Percentiles rank a stretch among this genome's conserved stretches.
Conservation (phyloP, 2,329 filamentous ascomycete genomes). For the Pseudocercospora fuligena region DNA sequence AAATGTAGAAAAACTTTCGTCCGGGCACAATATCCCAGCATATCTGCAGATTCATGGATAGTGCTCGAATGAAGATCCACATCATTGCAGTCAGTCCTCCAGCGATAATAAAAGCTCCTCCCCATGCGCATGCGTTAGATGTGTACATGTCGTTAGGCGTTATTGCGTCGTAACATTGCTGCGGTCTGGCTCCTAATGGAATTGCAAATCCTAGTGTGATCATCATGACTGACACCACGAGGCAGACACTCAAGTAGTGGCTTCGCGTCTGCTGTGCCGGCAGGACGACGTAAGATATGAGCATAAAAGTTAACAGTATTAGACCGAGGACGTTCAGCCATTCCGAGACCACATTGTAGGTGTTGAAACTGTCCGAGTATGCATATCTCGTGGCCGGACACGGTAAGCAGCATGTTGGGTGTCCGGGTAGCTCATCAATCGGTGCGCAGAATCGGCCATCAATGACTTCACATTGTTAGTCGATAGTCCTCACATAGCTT, state of each 20-base stretch:
- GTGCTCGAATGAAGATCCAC: constrained; percentile 87
- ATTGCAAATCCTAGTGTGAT: constrained; percentile 95
- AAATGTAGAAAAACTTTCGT: constrained; percentile 83
- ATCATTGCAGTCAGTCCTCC: constrained; percentile 84
- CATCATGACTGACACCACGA: constrained; percentile 74
- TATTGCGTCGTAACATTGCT: constrained; percentile 86
- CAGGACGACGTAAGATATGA: constrained; percentile 78
- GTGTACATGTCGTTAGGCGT: constrained; percentile 92
- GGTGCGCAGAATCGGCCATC: constrained; percentile 63
- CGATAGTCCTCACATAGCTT: constrained; percentile 1
- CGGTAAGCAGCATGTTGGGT: constrained; percentile 78
- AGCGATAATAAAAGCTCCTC: constrained; percentile 81
- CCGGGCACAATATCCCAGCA: constrained; percentile 96
- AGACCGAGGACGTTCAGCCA: constrained; percentile 81
- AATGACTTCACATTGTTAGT: constrained; percentile 53
- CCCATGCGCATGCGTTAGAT: constrained; percentile 80
- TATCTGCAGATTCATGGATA: constrained; percentile 90
- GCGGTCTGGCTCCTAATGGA: constrained; percentile 75
- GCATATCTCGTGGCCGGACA: constrained; percentile 85
- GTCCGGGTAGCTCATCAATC: constrained; percentile 48
- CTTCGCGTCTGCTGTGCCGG: constrained; percentile 88
- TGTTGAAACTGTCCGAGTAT: constrained; percentile 62
- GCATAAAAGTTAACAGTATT: constrained; percentile 72
- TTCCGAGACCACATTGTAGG: constrained; percentile 70
- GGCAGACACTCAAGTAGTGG: constrained; percentile 89